These are phyloP conservation scores for Canavalia gladiata DNA, from an alignment of 306 rosid species.

Conservation along the genomic window DNA sequence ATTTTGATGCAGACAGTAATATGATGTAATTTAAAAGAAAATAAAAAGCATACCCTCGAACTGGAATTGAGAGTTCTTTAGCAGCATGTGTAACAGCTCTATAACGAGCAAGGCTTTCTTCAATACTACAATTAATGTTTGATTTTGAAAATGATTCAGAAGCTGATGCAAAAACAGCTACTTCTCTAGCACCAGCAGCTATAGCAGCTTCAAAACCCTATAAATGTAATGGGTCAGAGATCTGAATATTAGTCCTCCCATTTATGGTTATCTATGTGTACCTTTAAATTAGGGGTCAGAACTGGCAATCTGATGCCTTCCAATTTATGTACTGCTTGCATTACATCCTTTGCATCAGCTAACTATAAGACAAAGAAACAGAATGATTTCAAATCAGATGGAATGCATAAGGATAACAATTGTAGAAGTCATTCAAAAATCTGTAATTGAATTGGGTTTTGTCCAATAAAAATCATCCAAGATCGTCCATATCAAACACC, in stretches of 20 bases:
- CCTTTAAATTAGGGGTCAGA: conserved; percentile 87
- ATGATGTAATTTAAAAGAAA: conserved; percentile 35
- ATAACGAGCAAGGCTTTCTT: conserved; percentile 81
- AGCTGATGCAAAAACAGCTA: conserved; percentile 92
- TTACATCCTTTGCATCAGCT: conserved; percentile 89
- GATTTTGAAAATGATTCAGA: conserved; percentile 92
- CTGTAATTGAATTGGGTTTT: neutral
- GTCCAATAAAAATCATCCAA: neutral
- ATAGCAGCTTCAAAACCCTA: conserved; percentile 92
- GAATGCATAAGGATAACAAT: conserved; percentile 17
- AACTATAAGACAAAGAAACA: conserved; percentile 57
- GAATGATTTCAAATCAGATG: conserved; percentile 2
- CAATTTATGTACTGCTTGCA: conserved; percentile 71
- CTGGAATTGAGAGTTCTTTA: conserved; percentile 79
- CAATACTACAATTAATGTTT: conserved; percentile 88
- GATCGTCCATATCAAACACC: conserved; percentile 11
- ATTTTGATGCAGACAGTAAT: conserved; percentile 19
- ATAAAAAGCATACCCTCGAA: conserved; percentile 73
- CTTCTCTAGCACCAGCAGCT: conserved; percentile 90
- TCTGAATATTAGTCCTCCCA: neutral
- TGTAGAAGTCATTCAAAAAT: conserved; percentile 22
- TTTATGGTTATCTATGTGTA: conserved; percentile 37
- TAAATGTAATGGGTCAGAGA: conserved; percentile 43
- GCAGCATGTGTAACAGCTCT: conserved; percentile 81
- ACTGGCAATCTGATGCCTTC: conserved; percentile 80